Evolutionary conservation across 495 filamentous ascomycete species (phyloP).

Genomic region (Daldinia caldariorum): DNA sequence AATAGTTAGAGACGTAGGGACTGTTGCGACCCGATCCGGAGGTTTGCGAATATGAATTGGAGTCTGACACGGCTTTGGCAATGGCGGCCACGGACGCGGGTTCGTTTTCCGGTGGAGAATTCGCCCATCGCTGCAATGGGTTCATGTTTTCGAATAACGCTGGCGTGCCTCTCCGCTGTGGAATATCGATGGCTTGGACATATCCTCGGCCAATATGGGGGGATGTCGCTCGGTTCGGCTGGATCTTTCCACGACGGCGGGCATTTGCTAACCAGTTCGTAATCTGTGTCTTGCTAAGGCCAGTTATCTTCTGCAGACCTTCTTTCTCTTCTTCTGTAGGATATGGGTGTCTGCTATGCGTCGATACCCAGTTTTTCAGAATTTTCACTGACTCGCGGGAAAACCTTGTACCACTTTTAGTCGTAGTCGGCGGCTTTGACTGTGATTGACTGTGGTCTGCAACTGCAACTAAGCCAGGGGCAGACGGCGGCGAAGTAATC

Average conservation of each 20-base stretch:
- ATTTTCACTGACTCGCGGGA: slow-evolving; percentile 76
- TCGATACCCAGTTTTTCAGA: slow-evolving; percentile 80
- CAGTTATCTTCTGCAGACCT: slow-evolving; percentile 73
- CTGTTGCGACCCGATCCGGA: slow-evolving; percentile 59
- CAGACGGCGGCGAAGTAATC: slow-evolving; percentile 57
- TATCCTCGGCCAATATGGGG: slow-evolving; percentile 62
- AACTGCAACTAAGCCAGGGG: slow-evolving; percentile 59
- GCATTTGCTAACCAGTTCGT: slow-evolving; percentile 90
- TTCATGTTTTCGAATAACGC: slow-evolving; percentile 72
- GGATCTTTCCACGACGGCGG: slow-evolving; percentile 77
- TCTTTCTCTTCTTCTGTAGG: slow-evolving; percentile 84
- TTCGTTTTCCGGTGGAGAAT: slow-evolving; percentile 88
- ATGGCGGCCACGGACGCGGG: slow-evolving; percentile 82
- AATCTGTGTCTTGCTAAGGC: slow-evolving; percentile 78
- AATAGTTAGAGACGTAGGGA: slow-evolving; percentile 61
- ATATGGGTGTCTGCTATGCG: slow-evolving; percentile 80
- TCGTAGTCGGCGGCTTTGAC: slow-evolving; percentile 35
- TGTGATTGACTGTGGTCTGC: slow-evolving; percentile 47
- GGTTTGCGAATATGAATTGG: slow-evolving; percentile 57
- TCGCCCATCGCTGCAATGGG: slow-evolving; percentile 85
- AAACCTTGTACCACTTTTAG: slow-evolving; percentile 70
- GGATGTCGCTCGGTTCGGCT: slow-evolving; percentile 65
- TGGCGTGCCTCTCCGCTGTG: slow-evolving; percentile 56
- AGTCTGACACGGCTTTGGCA: slow-evolving; percentile 74
- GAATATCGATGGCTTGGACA: slow-evolving; percentile 76